phyloP scores from a whole-genome alignment of 257 asterid species.

The Cruciata laevipes region DNA sequence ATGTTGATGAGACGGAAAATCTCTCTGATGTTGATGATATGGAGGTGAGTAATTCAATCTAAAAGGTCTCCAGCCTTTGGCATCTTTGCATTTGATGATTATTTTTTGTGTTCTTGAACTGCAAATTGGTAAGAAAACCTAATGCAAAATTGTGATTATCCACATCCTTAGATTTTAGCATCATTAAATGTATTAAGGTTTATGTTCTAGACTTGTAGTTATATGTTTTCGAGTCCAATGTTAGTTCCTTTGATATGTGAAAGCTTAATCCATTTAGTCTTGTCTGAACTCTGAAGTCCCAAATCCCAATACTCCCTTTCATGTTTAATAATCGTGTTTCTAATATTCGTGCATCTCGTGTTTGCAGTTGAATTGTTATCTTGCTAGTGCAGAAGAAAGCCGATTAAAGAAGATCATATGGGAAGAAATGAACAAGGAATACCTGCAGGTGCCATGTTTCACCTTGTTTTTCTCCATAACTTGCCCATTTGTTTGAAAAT shows the following conservation, averaged over 20 bases:
- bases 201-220: neutral
- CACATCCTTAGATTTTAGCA: neutral
- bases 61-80: neutral
- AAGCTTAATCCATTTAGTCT: too few relatives aligned
- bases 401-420: constrained; percentile 54
- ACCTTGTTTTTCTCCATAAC: neutral
- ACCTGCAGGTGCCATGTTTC: constrained; percentile 55
- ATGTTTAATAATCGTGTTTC: neutral
- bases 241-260: neutral
- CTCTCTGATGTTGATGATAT: constrained; percentile 78
- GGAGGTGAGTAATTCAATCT: constrained; percentile 41
- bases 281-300: too few relatives aligned
- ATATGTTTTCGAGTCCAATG: neutral
- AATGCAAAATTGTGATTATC: neutral
- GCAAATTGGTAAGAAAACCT: neutral
- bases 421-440: constrained; percentile 80
- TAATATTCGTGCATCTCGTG: neutral
- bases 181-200: neutral
- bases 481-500: neutral
- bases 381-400: constrained; percentile 67
- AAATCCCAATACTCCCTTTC: too few relatives aligned
- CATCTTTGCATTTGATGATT: neutral
- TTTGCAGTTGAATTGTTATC: constrained; percentile 61
- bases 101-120: neutral
- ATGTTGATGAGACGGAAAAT: constrained; percentile 48